Conservation (phyloP, 2,329 filamentous ascomycete species). For the Rhynchosporium graminicola region DNA sequence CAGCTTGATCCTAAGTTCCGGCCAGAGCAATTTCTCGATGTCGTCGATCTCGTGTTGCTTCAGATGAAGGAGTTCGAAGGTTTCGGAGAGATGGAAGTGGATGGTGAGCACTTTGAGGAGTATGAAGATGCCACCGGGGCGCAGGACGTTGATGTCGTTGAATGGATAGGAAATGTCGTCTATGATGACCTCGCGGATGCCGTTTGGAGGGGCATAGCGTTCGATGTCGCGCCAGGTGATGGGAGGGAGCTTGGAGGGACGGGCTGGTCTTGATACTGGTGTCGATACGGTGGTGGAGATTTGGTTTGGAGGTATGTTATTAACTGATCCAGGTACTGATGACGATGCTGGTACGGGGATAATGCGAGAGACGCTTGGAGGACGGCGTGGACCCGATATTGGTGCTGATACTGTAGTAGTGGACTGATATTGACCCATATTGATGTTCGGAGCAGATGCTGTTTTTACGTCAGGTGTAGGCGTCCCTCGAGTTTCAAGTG, state of each 20-base stretch:
- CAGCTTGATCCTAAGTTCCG: background rate
- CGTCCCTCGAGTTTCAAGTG: too few species aligned
- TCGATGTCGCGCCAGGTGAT: background rate
- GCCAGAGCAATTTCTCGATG: background rate
- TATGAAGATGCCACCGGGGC: background rate
- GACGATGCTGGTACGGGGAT: too few species aligned
- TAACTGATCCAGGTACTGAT: too few species aligned
- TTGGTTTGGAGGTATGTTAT: too few species aligned
- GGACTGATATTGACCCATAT: too few species aligned
- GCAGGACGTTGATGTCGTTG: background rate
- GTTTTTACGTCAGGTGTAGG: too few species aligned
- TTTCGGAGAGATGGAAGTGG: background rate
- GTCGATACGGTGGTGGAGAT: too few species aligned
- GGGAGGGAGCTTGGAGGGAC: background rate
- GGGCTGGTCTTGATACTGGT: background rate
- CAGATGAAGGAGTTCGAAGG: background rate
- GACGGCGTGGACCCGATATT: too few species aligned
- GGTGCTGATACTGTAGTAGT: too few species aligned
- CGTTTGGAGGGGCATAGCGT: background rate
- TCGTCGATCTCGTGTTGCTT: background rate
- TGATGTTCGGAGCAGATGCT: too few species aligned
- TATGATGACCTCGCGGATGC: background rate
- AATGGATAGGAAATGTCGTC: background rate
- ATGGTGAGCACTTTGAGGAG: background rate
- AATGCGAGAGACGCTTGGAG: too few species aligned